Evolutionary conservation across 768 basidiomycete genomes (phyloP).

Genomic region (Cystofilobasidium capitatum): DNA sequence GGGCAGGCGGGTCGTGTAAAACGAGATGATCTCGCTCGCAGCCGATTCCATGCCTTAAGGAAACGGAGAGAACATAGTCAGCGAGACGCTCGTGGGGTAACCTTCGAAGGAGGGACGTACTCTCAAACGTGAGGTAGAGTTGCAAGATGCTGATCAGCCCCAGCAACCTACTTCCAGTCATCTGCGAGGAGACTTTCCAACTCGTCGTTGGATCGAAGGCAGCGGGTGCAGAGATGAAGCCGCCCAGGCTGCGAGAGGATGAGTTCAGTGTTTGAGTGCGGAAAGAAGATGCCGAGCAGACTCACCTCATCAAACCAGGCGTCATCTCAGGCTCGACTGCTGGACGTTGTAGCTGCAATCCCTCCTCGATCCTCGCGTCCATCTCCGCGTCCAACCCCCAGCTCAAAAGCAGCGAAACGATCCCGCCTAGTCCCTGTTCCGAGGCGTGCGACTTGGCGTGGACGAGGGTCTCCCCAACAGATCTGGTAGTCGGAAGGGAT

Average conservation of each 20-base stretch:
- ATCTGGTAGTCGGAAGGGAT: background rate
- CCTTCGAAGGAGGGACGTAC: slow-evolving; percentile 39
- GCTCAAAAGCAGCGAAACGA: slow-evolving; percentile 59
- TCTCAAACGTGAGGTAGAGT: slow-evolving; percentile 63
- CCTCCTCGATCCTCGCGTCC: slow-evolving; percentile 56
- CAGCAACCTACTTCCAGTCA: slow-evolving; percentile 61
- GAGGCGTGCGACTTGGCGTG: slow-evolving; percentile 33
- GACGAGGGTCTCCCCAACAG: background rate
- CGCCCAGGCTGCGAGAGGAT: slow-evolving; percentile 31
- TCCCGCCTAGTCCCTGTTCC: slow-evolving; percentile 49
- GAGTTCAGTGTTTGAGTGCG: background rate
- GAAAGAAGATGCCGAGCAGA: background rate
- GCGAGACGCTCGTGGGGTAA: background rate
- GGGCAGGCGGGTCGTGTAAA: slow-evolving; percentile 65
- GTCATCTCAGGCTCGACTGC: background rate
- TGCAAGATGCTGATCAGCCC: slow-evolving; percentile 59
- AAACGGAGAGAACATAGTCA: background rate
- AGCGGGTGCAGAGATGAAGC: slow-evolving; percentile 40
- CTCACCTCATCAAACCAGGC: slow-evolving; percentile 16
- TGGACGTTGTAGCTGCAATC: slow-evolving; percentile 39
- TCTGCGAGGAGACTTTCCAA: slow-evolving; percentile 66
- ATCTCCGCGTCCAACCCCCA: slow-evolving; percentile 60
- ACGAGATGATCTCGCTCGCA: slow-evolving; percentile 65
- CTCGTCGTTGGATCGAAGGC: slow-evolving; percentile 35
- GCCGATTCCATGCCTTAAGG: slow-evolving; percentile 55